Base-by-base conservation (phyloP, 2,329 filamentous ascomycete genomes). In the Madurella fahalii region DNA sequence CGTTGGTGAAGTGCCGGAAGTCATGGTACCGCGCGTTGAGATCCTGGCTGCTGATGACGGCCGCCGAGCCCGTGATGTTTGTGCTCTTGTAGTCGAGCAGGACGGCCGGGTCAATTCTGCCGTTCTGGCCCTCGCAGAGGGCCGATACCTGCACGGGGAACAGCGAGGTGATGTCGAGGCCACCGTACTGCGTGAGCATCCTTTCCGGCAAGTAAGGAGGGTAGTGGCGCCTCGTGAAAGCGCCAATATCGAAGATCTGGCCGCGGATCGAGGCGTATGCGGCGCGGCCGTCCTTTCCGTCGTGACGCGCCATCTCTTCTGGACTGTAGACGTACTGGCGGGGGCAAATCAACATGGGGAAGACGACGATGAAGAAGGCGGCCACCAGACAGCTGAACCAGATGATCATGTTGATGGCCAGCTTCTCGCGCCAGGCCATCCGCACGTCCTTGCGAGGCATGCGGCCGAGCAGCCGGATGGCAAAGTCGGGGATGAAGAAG, bases 321-420 rank as follows among this genome's bases (percentile, higher is more conserved):
- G 86, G 77, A 47, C 89, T 94, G 72, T 81, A 97, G 48, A 99
- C 90, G 66, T 95, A 75, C 69, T 99, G 94, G 17, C 79, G 93
- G 0, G 94, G 94, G 71, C 94, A 99, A 65, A 99, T 90, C 60
- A 97, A 74, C 62, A 79, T 75, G 1, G 95, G 95, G 67, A 99
- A 95, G 52, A 85, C 80, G 57, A 97, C 80, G 66, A 97, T 90
- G 77, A 99, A 88, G 77, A 99, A 99, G 53, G 87, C 81, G 30
- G 89, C 84, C 47, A 89, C 72, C 15, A 74, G 76, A 73, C 93
- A 97, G 68, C 81, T 83, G 54, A 93, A 75, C 94, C 95, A 99
- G 68, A 99, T 99, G 67, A 97, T 81, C 70, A 99, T 79, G 76
- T 99, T 99, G 79, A 99, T 99, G 51, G 94, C 93, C 56, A 99